A percentile compares a stretch with the other conserved stretches of the same genome.
Evolutionary conservation across 2,329 filamentous ascomycete genomes (phyloP).

Genomic region (Fusarium tanahbumbuense): DNA sequence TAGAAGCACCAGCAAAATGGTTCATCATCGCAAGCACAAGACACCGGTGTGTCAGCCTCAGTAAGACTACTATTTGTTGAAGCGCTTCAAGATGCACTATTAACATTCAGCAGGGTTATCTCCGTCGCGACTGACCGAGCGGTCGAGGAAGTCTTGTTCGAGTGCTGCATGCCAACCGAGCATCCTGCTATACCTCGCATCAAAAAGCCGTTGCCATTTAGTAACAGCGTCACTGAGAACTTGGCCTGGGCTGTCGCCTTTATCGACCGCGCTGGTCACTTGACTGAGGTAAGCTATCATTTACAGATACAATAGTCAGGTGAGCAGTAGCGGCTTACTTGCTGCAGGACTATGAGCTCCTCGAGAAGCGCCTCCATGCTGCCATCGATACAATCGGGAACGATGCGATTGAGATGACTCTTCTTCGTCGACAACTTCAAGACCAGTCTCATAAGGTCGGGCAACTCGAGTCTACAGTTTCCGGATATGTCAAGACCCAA

Average conservation of each 20-base stretch:
- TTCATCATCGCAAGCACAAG: neutral
- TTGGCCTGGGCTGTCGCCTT: conserved; percentile 8
- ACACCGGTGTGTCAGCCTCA: neutral
- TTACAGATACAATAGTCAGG: fast-evolving
- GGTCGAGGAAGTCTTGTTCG: neutral
- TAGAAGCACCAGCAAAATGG: neutral
- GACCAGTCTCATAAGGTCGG: neutral
- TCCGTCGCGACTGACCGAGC: neutral
- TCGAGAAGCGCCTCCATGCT: neutral
- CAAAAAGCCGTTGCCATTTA: neutral
- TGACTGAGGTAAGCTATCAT: neutral
- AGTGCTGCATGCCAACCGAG: neutral
- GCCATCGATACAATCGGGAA: conserved; percentile 6
- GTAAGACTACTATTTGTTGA: neutral
- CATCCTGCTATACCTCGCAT: neutral
- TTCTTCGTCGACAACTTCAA: neutral
- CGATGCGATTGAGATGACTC: conserved; percentile 7
- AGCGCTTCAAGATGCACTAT: fast-evolving
- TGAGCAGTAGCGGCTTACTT: fast-evolving
- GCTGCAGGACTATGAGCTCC: neutral
- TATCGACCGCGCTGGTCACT: neutral
- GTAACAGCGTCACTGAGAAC: neutral
- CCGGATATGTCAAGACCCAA: neutral
- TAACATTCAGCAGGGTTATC: neutral
- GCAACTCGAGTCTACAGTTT: neutral